Conservation (phyloP, 257 asterid genomes). For the Jacaranda copaia region DNA sequence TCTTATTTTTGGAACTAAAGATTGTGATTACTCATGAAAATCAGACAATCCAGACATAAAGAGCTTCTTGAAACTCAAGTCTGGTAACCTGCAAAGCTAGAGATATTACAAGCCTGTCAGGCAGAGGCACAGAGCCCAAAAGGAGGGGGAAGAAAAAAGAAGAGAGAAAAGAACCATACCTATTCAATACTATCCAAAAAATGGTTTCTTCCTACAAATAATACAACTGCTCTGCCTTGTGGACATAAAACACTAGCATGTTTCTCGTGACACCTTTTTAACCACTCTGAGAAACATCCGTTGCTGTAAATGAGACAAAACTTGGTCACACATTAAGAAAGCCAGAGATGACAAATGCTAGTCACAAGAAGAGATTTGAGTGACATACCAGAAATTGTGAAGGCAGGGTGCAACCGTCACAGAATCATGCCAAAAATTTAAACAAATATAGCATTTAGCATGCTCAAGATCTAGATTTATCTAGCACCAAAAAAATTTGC, state of each 20-base stretch:
- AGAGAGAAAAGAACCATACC: constrained; percentile 46
- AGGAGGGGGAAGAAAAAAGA: not conserved
- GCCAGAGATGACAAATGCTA: not conserved
- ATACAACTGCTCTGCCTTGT: constrained; percentile 91
- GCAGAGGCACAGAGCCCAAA: not conserved
- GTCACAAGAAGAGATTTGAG: constrained; percentile 31
- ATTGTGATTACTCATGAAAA: constrained; percentile 18
- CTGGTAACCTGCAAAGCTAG: not conserved
- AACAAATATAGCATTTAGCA: constrained; percentile 90
- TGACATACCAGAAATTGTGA: constrained; percentile 87
- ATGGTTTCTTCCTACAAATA: constrained; percentile 94
- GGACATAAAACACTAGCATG: constrained; percentile 80
- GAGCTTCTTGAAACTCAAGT: not conserved
- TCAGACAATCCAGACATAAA: constrained; percentile 2
- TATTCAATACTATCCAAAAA: constrained; percentile 89
- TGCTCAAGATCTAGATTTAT: constrained; percentile 79
- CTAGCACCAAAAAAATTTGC: constrained; percentile 47
- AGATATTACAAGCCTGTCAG: not conserved
- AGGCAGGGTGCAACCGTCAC: constrained; percentile 98
- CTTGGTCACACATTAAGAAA: constrained; percentile 2
- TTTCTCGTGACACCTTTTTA: constrained; percentile 81
- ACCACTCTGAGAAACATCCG: constrained; percentile 99
- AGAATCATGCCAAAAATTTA: constrained; percentile 95
- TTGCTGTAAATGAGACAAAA: constrained; percentile 64
- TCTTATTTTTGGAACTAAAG: constrained; percentile 3